Base-by-base conservation (phyloP, 768 basidiomycete species). In the Russula foetens region DNA sequence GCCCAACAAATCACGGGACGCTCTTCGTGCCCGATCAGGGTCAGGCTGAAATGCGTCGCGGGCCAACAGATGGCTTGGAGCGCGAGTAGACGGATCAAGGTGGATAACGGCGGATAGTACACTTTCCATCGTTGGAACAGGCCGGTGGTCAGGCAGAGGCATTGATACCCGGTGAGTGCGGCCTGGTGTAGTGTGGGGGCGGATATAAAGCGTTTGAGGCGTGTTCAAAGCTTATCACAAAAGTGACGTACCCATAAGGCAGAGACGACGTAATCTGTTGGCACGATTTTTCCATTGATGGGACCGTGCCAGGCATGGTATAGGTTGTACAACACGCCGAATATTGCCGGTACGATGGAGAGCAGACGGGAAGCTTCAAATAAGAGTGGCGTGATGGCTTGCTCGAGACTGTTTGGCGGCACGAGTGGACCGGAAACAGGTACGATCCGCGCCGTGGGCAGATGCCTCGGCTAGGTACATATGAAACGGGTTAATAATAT, bases 31-130 rank as follows among this genome's bases (percentile, higher is more conserved):
- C 86, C 84, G 47, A 98, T 78, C 52, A 93, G 74, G 55, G 77
- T 81, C 33, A 96, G 83, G 1, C 92, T 95, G 41, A 92, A 72
- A 65, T 92, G 89, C 5, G 94, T 97, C 4, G 91, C 86, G 2
- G 92, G 92, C 94, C 94, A 98, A 74, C 95, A 98, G 60, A 98
- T 94, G 19, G 91, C 90, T 70, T 98, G 96, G 0, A 98, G 77
- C 0, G 92, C 95, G 57, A 98, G 79, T 4, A 98, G 84, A 17
- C 96, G 88, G 68, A 97, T 89, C 63, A 98, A 82, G 1, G 94
- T 92, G 4, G 95, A 82, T 28, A 91, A 76, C 0, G 92, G 86
- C 0, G 90, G 81, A 71, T 98, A 98, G 74, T 97, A 96, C 0
- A 89, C 79, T 23, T 86, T 80, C 96, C 96, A 98, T 49, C 96